Evolutionary conservation across 257 asterid species (phyloP).

Genomic region (Forsythia viridissima): DNA sequence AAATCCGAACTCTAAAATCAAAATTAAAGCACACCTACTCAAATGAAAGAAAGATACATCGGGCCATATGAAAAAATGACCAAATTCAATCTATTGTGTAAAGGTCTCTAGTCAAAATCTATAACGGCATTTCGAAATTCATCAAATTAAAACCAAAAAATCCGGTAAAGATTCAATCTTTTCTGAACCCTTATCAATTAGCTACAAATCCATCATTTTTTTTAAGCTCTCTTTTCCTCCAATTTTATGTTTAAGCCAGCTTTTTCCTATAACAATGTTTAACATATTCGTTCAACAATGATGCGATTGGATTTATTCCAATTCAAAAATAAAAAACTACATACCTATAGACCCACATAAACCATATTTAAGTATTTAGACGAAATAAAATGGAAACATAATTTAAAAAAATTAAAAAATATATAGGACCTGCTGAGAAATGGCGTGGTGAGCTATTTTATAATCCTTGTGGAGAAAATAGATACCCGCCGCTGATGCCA

Average conservation of each 20-base stretch:
- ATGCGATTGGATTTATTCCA: not conserved
- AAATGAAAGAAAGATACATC: not conserved
- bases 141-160: not conserved
- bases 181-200: not conserved
- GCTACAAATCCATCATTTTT: not conserved
- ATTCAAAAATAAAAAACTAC: not conserved
- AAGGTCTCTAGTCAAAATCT: not conserved
- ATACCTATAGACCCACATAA: not conserved
- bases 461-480: constrained; percentile 78
- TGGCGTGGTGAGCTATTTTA: constrained; percentile 61
- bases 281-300: not conserved
- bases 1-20: not conserved
- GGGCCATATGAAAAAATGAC: not conserved
- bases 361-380: not conserved
- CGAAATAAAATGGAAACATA: not conserved
- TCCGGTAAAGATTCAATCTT: not conserved
- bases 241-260: too few relatives aligned
- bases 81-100: not conserved
- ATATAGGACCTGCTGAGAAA: constrained; percentile 56
- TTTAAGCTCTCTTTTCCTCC: not conserved
- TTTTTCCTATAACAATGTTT: not conserved
- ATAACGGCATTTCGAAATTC: not conserved
- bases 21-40: not conserved
- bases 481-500: constrained; percentile 76
- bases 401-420: not conserved